Evolutionary conservation across 2,329 filamentous ascomycete species (phyloP), one percentile per base, ranked within the genome.

Genomic region (Cytospora mali): DNA sequence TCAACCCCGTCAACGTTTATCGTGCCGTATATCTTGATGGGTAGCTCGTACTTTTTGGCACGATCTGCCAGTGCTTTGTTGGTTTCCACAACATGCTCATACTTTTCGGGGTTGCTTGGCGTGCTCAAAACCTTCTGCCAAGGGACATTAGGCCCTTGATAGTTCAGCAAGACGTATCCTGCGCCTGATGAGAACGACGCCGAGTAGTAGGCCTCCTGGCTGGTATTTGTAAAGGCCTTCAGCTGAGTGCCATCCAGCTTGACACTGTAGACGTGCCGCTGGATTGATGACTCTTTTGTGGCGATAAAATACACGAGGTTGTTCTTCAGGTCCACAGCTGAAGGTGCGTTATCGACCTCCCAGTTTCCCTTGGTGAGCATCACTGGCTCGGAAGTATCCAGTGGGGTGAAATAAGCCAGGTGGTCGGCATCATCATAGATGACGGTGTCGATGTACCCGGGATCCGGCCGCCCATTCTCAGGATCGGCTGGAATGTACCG

Each of bases 371-470:
- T 88, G 0, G 95, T 99, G 48, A 99, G 85, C 81, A 96, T 86
- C 53, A 91, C 78, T 6, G 95, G 93, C n/a, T 90, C 80, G 0
- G 90, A 80, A 69, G 88, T 93, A 69, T 98, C 91, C 58, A 98
- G 76, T 2, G 95, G 94, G 0, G 89, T 88, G 73, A 97, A 99
- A 77, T 98, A 98, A 0, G 90, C 95, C 56, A 99, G 79, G 70
- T 99, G 95, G 69, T 98, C 92, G 69, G 91, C 92, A 61, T 93
- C 89, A 23, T 96, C 85, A 71, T 96, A 82, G 61, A 98, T 90
- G 64, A 98, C 80, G 0, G 90, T 93, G 75, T 99, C 95, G 66
- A 99, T 88, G 71, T 99, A 99, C 25, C 95, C 95, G 74, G 97
- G 93, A 6, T 94, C 76, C 2, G 85, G 81, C 25, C 93, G 88